Conservation (phyloP, 345 rosid species). For the Psidium guajava region DNA sequence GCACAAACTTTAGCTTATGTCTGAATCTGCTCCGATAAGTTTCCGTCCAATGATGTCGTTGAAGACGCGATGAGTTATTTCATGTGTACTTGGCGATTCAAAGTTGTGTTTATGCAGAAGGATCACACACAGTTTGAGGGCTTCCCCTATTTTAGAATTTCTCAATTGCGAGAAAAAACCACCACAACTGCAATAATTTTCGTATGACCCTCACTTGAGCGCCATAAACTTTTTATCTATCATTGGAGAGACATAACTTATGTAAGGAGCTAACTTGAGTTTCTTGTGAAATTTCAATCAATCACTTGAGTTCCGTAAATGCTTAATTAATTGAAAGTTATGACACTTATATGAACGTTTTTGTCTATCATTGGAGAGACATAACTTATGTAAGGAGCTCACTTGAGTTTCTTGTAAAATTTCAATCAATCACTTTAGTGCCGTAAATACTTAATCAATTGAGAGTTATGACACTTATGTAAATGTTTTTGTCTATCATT, state of each 20-base stretch:
- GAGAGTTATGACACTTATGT: background rate
- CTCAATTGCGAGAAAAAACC: background rate
- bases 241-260: background rate
- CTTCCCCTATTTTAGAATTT: background rate
- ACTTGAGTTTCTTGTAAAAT: background rate
- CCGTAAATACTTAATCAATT: background rate
- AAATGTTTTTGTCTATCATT: background rate
- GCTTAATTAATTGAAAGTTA: background rate
- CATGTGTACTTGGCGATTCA: background rate
- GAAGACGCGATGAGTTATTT: background rate
- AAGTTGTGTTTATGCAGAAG: background rate
- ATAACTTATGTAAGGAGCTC: background rate
- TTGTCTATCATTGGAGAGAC: too few species aligned
- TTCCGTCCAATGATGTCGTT: background rate
- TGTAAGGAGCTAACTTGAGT: background rate
- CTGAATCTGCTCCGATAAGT: background rate
- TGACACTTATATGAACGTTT: background rate
- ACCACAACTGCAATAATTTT: background rate
- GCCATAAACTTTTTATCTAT: background rate
- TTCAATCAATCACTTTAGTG: background rate
- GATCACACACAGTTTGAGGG: background rate
- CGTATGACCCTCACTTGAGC: accelerated
- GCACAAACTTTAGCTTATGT: background rate
- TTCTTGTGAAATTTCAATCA: too few species aligned
- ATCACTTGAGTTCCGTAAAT: background rate